These are phyloP conservation scores for Oryza officinalis DNA, from an alignment of 176 grass and related monocot genomes.

Conservation along the genomic window DNA sequence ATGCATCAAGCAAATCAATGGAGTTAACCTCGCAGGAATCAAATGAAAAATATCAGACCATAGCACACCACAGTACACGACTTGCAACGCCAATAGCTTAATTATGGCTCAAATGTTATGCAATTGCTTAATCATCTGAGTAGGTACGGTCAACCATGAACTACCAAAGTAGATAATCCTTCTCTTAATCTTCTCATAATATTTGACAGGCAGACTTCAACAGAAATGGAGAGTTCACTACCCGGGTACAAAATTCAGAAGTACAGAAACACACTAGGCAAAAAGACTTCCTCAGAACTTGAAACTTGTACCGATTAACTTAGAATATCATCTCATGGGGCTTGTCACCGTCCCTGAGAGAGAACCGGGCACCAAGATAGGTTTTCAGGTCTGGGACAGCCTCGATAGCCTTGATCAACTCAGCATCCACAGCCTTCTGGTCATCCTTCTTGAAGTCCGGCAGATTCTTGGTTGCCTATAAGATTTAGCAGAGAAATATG, in stretches of 20 bases:
- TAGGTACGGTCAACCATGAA: background rate
- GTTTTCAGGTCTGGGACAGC: constrained; percentile 73
- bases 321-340: constrained; percentile 93
- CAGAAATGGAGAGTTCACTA: constrained; percentile 30
- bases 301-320: constrained; percentile 12
- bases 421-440: constrained; percentile 77
- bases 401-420: constrained; percentile 73
- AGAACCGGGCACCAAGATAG: constrained; percentile 77
- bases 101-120: no score
- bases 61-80: background rate
- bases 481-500: background rate
- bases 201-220: constrained; percentile 41
- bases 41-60: background rate
- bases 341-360: constrained; percentile 85
- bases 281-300: constrained; percentile 28
- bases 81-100: no score
- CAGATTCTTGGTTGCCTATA: constrained; percentile 56
- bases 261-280: constrained; percentile 37
- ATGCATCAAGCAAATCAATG: background rate
- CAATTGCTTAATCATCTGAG: no score
- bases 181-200: constrained; percentile 39
- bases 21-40: background rate
- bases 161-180: background rate
- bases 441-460: constrained; percentile 83
- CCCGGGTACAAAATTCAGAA: constrained; percentile 38